Conservation (phyloP, 352 stramenopile species). For the Globisporangium polare region DNA sequence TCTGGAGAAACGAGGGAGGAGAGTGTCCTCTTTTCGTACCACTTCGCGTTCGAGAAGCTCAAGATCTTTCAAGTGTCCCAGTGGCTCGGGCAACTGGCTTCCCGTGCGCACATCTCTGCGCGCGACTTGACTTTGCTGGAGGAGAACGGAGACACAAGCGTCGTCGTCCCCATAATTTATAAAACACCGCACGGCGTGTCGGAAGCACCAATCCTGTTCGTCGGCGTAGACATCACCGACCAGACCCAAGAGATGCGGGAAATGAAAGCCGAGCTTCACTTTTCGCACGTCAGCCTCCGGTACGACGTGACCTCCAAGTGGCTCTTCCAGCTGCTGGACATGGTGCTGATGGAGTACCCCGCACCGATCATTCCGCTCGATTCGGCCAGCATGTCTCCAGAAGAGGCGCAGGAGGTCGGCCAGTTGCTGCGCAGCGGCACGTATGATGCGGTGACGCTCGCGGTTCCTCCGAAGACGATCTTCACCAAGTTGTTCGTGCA, state of each 20-base stretch:
- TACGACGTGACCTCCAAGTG: constrained; percentile 83
- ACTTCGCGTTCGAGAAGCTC: constrained; percentile 73
- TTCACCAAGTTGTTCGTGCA: constrained; percentile 89
- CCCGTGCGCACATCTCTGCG: constrained; percentile 62
- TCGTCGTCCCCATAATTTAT: constrained; percentile 68
- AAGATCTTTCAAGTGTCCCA: constrained; percentile 85
- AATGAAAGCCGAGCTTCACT: constrained; percentile 84
- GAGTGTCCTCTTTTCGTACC: constrained; percentile 51
- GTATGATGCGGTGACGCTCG: constrained; percentile 62
- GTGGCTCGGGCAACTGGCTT: constrained; percentile 81
- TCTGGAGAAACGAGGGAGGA: background rate
- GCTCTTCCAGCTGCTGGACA: constrained; percentile 70
- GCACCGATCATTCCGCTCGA: constrained; percentile 81
- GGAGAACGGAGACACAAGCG: constrained; percentile 42
- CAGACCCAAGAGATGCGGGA: constrained; percentile 87
- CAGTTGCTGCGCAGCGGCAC: constrained; percentile 23
- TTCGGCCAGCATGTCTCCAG: constrained; percentile 55
- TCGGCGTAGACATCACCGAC: constrained; percentile 73
- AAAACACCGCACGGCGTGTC: constrained; percentile 75
- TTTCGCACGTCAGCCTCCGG: constrained; percentile 78
- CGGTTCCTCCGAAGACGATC: constrained; percentile 68
- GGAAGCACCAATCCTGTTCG: constrained; percentile 71
- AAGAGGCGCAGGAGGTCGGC: constrained; percentile 45
- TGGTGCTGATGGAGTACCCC: constrained; percentile 80
- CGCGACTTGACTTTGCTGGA: constrained; percentile 77